Evolutionary conservation across 345 rosid genomes (phyloP).

Genomic region (Gynandropsis gynandra): DNA sequence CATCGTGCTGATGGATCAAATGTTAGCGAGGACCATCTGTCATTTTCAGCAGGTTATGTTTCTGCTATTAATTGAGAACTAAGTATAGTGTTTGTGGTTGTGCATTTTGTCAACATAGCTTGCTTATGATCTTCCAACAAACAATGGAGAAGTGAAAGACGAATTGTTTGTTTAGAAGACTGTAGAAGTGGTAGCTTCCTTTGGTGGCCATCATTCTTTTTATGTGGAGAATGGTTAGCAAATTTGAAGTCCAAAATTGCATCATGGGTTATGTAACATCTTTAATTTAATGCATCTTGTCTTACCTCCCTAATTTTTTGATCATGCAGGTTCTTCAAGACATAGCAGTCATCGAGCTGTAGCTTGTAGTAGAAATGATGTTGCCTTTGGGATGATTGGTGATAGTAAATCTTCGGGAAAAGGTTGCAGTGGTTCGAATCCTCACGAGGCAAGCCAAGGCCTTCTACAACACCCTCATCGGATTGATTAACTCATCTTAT

Average conservation of each 20-base stretch:
- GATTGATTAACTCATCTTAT: too few relatives aligned
- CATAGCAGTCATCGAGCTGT: too few relatives aligned
- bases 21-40: conserved; percentile 35
- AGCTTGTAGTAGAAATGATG: too few relatives aligned
- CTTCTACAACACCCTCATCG: neutral
- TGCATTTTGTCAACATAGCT: neutral
- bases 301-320: too few relatives aligned
- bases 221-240: too few relatives aligned
- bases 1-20: conserved; percentile 45
- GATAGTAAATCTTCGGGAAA: conserved; percentile 57
- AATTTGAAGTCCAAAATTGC: too few relatives aligned
- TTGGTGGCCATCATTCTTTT: conserved; percentile 27
- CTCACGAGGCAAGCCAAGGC: conserved; percentile 46
- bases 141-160: conserved; percentile 34
- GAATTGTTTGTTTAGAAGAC: conserved; percentile 20
- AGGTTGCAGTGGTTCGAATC: conserved; percentile 43
- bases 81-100: conserved; percentile 13
- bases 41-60: conserved; percentile 38
- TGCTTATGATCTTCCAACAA: too few relatives aligned
- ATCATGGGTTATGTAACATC: too few relatives aligned
- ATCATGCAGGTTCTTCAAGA: too few relatives aligned
- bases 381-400: conserved; percentile 22
- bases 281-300: too few relatives aligned
- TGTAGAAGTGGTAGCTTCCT: conserved; percentile 18
- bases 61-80: neutral